These are phyloP conservation scores for Marasmius fiardii DNA, from an alignment of 1,284 basidiomycete species.

Conservation along the genomic window DNA sequence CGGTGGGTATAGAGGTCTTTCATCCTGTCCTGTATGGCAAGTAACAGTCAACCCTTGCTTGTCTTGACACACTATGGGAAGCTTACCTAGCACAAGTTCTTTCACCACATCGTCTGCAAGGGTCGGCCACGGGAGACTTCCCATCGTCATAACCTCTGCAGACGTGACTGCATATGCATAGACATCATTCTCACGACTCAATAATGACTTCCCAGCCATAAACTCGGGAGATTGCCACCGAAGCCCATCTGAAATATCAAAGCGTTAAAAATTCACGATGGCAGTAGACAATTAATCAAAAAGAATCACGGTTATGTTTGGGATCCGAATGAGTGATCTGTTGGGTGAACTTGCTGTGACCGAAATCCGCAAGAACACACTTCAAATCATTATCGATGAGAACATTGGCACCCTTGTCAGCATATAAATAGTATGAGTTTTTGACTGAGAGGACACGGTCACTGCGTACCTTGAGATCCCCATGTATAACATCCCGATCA, in stretches of 20 bases:
- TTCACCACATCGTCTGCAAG: constrained; percentile 10
- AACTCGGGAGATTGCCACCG: constrained; percentile 15
- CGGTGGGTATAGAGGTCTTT: constrained; percentile 6
- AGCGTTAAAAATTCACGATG: not conserved
- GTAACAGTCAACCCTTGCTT: not conserved
- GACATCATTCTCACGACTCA: constrained; percentile 10
- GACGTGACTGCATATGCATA: constrained; percentile 13
- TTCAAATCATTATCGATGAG: constrained; percentile 9
- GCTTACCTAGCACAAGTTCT: constrained; percentile 8
- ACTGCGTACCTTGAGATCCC: constrained; percentile 11
- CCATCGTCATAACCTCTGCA: constrained; percentile 12
- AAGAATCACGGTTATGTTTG: constrained; percentile 7
- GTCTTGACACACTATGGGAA: not conserved
- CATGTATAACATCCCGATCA: constrained; percentile 4
- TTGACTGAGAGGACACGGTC: not conserved
- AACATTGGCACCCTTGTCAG: constrained; percentile 11
- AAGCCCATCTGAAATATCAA: constrained; percentile 5
- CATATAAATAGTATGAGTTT: not conserved
- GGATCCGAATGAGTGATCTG: constrained; percentile 7
- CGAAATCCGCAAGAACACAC: constrained; percentile 13
- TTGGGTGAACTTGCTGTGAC: constrained; percentile 9
- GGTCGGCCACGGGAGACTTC: constrained; percentile 12
- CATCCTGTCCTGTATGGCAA: not conserved
- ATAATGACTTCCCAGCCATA: constrained; percentile 6
- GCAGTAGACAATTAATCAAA: not conserved